Conservation (phyloP, 495 filamentous ascomycete genomes). For the Trichocladium uniseriatum region DNA sequence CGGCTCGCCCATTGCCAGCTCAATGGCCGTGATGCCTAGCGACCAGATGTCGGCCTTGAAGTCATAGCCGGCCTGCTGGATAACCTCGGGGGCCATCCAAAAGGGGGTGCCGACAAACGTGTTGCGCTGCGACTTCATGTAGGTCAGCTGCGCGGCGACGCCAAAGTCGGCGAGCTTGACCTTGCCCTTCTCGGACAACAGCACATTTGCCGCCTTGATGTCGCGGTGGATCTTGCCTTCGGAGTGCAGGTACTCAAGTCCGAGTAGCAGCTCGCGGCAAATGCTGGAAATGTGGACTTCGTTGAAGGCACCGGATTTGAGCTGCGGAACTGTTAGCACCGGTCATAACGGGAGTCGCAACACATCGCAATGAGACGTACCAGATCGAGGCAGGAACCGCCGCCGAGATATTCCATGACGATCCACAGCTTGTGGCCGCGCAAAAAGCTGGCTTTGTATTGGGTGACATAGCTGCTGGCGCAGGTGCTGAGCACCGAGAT, state of each 20-base stretch:
- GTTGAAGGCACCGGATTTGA: constrained; percentile 85
- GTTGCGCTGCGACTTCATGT: constrained; percentile 95
- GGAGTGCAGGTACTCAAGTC: constrained; percentile 85
- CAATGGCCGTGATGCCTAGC: constrained; percentile 89
- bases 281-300: constrained; percentile 93
- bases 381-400: constrained; percentile 87
- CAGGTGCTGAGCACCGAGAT: constrained; percentile 94
- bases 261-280: constrained; percentile 80
- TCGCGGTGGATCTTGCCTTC: constrained; percentile 97
- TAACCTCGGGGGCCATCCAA: constrained; percentile 99
- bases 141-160: constrained; percentile 90
- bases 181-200: constrained; percentile 77
- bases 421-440: constrained; percentile 97
- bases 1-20: constrained; percentile 86
- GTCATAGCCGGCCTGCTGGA: constrained; percentile 93
- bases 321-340: constrained; percentile 39
- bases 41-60: constrained; percentile 99
- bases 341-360: background rate
- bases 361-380: constrained; percentile 35
- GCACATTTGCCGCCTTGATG: constrained; percentile 91
- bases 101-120: constrained; percentile 99
- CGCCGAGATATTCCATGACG: constrained; percentile 95
- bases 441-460: constrained; percentile 92
- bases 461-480: constrained; percentile 83
- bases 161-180: constrained; percentile 98